Evolutionary conservation across 768 basidiomycete species (phyloP), one percentile per base, ranked within the genome.

Genomic region (Serendipita sp.): DNA sequence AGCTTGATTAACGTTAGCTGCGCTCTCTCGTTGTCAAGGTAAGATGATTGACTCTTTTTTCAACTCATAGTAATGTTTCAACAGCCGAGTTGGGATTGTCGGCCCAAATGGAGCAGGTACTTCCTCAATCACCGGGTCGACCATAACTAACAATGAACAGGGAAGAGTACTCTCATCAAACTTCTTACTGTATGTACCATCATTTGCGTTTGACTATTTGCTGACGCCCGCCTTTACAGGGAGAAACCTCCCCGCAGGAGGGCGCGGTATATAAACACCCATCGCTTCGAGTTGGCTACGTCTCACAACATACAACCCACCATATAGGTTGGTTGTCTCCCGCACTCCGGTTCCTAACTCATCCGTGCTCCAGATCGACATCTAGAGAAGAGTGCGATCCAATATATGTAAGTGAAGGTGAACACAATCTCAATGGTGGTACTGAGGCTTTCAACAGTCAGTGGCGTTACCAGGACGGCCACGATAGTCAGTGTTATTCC

Each of bases 381-480:
- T 76, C 73, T 98, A 45, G 92, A 95, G 74, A 96, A 98, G 77
- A 95, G 93, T 3, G 90, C 95, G 26, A 89, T 94, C 64, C 87
- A 86, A 62, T 98, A 98, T 71, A 96, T 97, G 70, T 72, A 44
- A 64, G 70, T 65, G 24, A n/a, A 3, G 60, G 31, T 61, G 20
- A 48, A 28, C n/a, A 9, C 5, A 7, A 48, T 48, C 7, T 3
- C n/a, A 28, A 28, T 9, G n/a, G 2, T 28, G 3, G 9, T 48
- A 13, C n/a, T 56, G 30, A 50, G 14, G 22, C 45, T 24, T 30
- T 43, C 26, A 42, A 28, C 65, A 74, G 71, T 69, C 92, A 96
- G 75, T 98, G 94, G 94, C 88, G 94, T 68, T 98, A 93, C 82
- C 94, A 97, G 72, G 94, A 96, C 73, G 95, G 94, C 56, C 88